Conservation (phyloP, 345 rosid species). For the Carallia pectinifolia region DNA sequence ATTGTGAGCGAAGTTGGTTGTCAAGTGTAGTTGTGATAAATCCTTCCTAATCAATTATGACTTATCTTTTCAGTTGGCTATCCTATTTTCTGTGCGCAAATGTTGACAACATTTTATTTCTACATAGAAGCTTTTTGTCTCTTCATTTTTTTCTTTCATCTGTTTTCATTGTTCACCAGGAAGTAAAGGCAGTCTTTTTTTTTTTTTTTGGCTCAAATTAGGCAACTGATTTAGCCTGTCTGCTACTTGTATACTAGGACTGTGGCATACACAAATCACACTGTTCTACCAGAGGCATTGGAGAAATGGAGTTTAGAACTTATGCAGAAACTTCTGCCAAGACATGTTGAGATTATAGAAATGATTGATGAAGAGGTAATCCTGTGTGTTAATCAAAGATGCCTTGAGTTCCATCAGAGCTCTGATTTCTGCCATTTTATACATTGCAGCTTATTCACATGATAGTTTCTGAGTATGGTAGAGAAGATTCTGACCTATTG, state of each 20-base stretch:
- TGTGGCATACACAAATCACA: conserved; percentile 83
- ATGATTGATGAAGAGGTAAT: conserved; percentile 76
- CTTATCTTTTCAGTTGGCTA: no score
- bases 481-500: conserved; percentile 45
- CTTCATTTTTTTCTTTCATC: not conserved
- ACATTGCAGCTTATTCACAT: conserved; percentile 51
- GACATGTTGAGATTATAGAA: conserved; percentile 78
- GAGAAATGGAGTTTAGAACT: conserved; percentile 91
- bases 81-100: not conserved
- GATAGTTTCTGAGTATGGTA: conserved; percentile 64
- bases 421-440: conserved; percentile 21
- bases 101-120: not conserved
- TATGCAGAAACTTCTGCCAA: conserved; percentile 71
- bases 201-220: conserved; percentile 1
- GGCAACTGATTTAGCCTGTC: conserved; percentile 5
- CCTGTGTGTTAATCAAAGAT: conserved; percentile 16
- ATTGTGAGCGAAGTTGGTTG: no score
- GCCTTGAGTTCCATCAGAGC: conserved; percentile 1
- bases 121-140: not conserved
- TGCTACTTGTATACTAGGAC: conserved; percentile 43
- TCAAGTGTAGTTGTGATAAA: no score
- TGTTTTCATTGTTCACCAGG: not conserved
- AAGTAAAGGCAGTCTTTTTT: no score
- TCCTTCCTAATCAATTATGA: no score
- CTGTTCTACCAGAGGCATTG: conserved; percentile 80